These are phyloP conservation scores for Nadsonia fulvescens DNA, from an alignment of 805 yeast species.

Conservation along the genomic window DNA sequence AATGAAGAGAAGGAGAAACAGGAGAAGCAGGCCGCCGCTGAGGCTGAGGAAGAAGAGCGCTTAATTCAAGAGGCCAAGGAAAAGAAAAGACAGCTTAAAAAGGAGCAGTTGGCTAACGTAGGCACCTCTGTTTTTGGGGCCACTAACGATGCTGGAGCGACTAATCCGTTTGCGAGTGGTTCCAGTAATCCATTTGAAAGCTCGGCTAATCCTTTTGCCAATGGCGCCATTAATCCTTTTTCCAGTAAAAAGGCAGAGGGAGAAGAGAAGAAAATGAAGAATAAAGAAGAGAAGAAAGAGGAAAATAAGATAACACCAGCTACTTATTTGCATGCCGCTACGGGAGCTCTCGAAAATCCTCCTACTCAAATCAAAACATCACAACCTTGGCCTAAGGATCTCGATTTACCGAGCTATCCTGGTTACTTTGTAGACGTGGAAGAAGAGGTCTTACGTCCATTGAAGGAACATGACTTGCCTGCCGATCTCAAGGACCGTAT, in stretches of 20 bases:
- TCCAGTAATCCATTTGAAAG: slow-evolving; percentile 2
- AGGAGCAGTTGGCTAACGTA: slow-evolving; percentile 4
- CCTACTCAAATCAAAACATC: too few relatives aligned
- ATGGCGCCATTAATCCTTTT: too few relatives aligned
- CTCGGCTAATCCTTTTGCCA: too few relatives aligned
- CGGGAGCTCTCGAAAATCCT: too few relatives aligned
- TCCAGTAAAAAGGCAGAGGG: slow-evolving; percentile 2
- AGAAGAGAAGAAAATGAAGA: slow-evolving; percentile 4
- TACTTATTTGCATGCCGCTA: too few relatives aligned
- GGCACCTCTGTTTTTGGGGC: slow-evolving; percentile 9
- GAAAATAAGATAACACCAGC: too few relatives aligned
- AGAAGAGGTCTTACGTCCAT: slow-evolving; percentile 35
- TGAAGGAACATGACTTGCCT: slow-evolving; percentile 28
- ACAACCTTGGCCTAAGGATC: too few relatives aligned
- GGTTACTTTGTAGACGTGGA: slow-evolving; percentile 60
- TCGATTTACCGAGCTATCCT: slow-evolving; percentile 35
- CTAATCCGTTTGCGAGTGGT: slow-evolving; percentile 11
- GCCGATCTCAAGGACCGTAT: slow-evolving; percentile 31
- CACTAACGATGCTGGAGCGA: slow-evolving; percentile 2
- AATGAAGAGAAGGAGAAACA: slow-evolving; percentile 30
- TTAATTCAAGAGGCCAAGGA: slow-evolving; percentile 5
- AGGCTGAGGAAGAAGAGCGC: slow-evolving; percentile 21
- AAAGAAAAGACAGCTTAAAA: slow-evolving; percentile 2
- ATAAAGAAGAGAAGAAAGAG: slow-evolving; percentile 1
- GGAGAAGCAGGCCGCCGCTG: slow-evolving; percentile 25